Base-by-base conservation (phyloP, 164 flowering plant genomes). In the Warburgia ugandensis region DNA sequence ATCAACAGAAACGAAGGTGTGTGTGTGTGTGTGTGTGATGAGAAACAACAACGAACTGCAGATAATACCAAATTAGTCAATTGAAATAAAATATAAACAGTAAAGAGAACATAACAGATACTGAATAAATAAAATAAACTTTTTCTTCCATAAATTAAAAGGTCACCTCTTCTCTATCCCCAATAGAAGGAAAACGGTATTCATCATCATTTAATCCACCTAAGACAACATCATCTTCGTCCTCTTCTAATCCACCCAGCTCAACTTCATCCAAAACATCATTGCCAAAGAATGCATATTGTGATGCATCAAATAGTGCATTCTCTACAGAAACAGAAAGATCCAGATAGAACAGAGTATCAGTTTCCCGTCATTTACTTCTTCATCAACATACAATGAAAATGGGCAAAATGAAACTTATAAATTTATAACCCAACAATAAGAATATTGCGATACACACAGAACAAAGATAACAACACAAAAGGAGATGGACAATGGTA, bases 251-350 rank as follows among this genome's bases (percentile, higher is more conserved):
- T 5, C 85, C 83, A 22, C 81, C 85, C 38, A 82, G 56, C 56
- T 82, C 85, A 52, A 75, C 73, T 53, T 74, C 81, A 58, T 77
- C 81, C 41, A 58, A 46, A 10, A 40, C 69, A 53, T 74, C 57
- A 48, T 68, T 59, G 19, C 81, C 81, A 48, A 82, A 82, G 54
- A 82, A 82, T 25, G 72, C 83, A 70, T 82, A 82, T 45, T 79
- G 90, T 9, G 90, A 82, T 37, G 84, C 84, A 66, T 79, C 81
- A 68, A 79, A 79, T 16, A 48, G 54, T 2, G 65, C 50, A 57
- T 44, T 36, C 21, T 38, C 84, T 79, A 74, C 61, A 63, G 16
- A 41, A 20, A 6, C 30, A 21, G 10, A 25, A n/a, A 29, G n/a
- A n/a, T n/a, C n/a, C n/a, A n/a, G n/a, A n/a, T n/a, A 52, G 6